phyloP scores from a whole-genome alignment of 176 grass and related monocot genomes.

The Eragrostis curvula region DNA sequence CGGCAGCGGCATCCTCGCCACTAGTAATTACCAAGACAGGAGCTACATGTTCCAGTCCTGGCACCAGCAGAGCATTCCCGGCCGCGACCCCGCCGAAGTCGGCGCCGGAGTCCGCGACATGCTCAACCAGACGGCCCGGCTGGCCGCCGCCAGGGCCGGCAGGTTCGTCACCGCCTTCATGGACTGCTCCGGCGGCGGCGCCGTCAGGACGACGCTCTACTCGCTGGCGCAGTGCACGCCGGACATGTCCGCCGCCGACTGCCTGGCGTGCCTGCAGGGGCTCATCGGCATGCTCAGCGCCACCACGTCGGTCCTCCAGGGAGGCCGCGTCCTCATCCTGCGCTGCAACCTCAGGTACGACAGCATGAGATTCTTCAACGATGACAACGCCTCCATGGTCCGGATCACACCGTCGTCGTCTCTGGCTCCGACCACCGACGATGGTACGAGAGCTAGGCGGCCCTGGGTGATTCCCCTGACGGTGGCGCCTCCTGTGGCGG shows the following conservation, averaged over 20 bases:
- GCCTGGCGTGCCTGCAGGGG: slow-evolving; percentile 9
- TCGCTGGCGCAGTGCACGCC: slow-evolving; percentile 37
- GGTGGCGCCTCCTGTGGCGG: not conserved
- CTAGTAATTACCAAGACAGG: no score
- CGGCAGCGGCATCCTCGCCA: no score
- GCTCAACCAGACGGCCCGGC: not conserved
- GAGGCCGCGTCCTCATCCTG: slow-evolving; percentile 3
- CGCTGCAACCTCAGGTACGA: slow-evolving; percentile 28
- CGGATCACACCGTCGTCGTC: not conserved
- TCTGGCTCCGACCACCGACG: not conserved
- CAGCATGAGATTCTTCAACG: not conserved
- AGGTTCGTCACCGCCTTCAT: slow-evolving; percentile 2
- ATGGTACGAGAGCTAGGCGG: not conserved
- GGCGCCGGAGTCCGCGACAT: not conserved
- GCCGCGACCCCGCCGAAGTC: not conserved
- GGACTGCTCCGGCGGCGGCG: not conserved
- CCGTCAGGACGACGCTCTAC: slow-evolving; percentile 20
- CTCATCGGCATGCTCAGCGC: slow-evolving; percentile 21
- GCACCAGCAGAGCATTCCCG: no score
- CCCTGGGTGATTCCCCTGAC: not conserved
- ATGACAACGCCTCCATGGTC: not conserved
- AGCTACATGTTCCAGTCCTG: no score
- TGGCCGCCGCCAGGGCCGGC: not conserved
- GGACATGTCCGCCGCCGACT: slow-evolving; percentile 22
- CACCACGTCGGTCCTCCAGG: not conserved